Evolutionary conservation across 23 red algal genomes (phyloP).

Genomic region (Gracilaria caudata): DNA sequence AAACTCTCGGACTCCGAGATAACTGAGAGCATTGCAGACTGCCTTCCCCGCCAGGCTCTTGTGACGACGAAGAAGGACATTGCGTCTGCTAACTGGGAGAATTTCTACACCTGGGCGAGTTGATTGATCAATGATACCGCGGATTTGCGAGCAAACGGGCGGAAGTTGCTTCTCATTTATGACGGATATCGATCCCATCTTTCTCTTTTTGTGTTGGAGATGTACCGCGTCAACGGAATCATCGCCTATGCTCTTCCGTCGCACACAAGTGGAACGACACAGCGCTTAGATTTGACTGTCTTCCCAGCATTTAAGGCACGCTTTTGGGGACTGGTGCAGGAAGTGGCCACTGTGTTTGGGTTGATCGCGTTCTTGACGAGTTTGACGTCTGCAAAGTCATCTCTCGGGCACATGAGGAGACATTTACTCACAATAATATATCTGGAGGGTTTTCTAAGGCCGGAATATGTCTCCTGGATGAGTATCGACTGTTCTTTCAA

Average conservation of each 20-base stretch:
- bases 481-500: no score
- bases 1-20: no score
- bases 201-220: neutral
- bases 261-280: neutral
- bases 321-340: no score
- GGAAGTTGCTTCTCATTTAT: neutral
- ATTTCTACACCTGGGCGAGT: neutral
- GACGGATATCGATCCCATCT: constrained; percentile 34
- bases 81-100: neutral
- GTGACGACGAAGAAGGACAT: neutral
- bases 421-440: no score
- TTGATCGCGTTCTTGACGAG: neutral
- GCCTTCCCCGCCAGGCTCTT: neutral
- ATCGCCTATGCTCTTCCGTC: constrained; percentile 15
- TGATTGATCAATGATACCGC: neutral
- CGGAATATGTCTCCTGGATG: no score
- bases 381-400: neutral
- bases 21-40: neutral
- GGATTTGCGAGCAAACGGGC: no score
- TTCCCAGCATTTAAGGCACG: no score
- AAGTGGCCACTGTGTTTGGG: no score
- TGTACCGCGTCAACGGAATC: constrained; percentile 4
- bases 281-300: no score
- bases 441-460: no score
- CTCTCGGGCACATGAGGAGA: no score